Evolutionary conservation across 331 rosid species (phyloP).

Genomic region (Quercus tomentella): DNA sequence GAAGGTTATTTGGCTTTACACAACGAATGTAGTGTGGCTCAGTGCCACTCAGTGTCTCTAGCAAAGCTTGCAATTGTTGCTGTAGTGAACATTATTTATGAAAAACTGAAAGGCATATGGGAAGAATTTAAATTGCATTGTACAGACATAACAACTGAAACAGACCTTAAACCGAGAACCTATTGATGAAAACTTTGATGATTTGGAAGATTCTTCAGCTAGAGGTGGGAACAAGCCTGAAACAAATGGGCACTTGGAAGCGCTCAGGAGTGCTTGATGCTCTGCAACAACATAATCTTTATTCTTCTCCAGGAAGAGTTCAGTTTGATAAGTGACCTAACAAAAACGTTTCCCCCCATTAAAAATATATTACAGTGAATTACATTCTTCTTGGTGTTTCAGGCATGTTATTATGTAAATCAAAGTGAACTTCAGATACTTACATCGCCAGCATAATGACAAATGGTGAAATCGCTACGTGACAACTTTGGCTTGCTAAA

Average conservation of each 20-base stretch:
- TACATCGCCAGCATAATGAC: slow-evolving; percentile 89
- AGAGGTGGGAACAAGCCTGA: slow-evolving; percentile 78
- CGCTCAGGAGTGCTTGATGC: slow-evolving; percentile 76
- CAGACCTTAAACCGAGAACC: slow-evolving; percentile 77
- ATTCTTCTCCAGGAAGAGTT: slow-evolving; percentile 80
- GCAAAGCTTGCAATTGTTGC: slow-evolving; percentile 86
- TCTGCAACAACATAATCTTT: slow-evolving; percentile 88
- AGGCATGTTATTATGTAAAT: not conserved
- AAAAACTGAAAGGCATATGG: not conserved
- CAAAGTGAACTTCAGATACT: slow-evolving; percentile 27
- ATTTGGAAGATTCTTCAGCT: slow-evolving; percentile 77
- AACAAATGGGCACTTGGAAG: slow-evolving; percentile 76
- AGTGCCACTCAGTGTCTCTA: slow-evolving; percentile 78
- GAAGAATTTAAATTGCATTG: not conserved
- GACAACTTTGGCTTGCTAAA: slow-evolving; percentile 91
- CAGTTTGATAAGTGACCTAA: slow-evolving; percentile 92
- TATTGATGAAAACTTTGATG: slow-evolving; percentile 84
- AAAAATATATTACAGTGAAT: slow-evolving; percentile 8
- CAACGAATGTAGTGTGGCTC: slow-evolving; percentile 96
- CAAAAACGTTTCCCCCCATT: slow-evolving; percentile 13
- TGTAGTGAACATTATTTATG: slow-evolving; percentile 25
- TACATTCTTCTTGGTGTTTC: not conserved
- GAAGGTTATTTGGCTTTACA: slow-evolving; percentile 93
- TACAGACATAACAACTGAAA: slow-evolving; percentile 15
- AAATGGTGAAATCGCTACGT: slow-evolving; percentile 66